These are phyloP conservation scores for Yamadazyma diddensiae DNA, from an alignment of 1,139 yeast genomes.

Conservation along the genomic window DNA sequence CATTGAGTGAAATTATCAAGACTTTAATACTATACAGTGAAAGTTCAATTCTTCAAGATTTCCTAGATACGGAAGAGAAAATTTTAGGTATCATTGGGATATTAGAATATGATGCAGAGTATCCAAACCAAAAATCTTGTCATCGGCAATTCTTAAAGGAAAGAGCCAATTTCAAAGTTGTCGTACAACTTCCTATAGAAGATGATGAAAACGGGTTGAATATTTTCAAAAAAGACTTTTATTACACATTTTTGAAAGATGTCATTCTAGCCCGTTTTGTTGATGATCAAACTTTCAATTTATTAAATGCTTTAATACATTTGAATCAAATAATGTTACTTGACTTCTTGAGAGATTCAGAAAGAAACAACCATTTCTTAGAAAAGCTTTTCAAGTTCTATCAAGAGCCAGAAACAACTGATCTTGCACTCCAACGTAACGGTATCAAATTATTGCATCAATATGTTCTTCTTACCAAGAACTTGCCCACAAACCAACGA, in stretches of 20 bases:
- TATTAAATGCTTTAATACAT: slow-evolving; percentile 64
- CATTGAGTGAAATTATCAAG: slow-evolving; percentile 71
- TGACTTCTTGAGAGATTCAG: slow-evolving; percentile 58
- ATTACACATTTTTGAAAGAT: slow-evolving; percentile 78
- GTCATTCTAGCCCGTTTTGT: slow-evolving; percentile 77
- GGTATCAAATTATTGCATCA: slow-evolving; percentile 82
- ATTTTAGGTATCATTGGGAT: slow-evolving; percentile 71
- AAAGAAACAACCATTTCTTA: slow-evolving; percentile 33
- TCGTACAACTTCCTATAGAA: slow-evolving; percentile 65
- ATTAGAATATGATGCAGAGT: slow-evolving; percentile 90
- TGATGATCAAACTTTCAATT: slow-evolving; percentile 73
- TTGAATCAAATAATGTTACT: slow-evolving; percentile 70
- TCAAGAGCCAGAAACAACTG: slow-evolving; percentile 4
- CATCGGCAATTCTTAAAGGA: slow-evolving; percentile 64
- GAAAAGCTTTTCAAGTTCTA: slow-evolving; percentile 58
- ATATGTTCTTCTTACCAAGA: slow-evolving; percentile 71
- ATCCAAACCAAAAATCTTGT: slow-evolving; percentile 73
- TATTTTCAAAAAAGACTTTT: slow-evolving; percentile 70
- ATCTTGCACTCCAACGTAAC: slow-evolving; percentile 42
- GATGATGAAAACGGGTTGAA: slow-evolving; percentile 30
- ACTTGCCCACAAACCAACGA: slow-evolving; percentile 61
- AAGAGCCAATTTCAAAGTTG: slow-evolving; percentile 64
- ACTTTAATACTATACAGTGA: slow-evolving; percentile 71
- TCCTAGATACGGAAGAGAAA: slow-evolving; percentile 56
- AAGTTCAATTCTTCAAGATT: slow-evolving; percentile 58